Evolutionary conservation across 192 early-diverging fungal species (phyloP).

Genomic region (Backusella luteola): DNA sequence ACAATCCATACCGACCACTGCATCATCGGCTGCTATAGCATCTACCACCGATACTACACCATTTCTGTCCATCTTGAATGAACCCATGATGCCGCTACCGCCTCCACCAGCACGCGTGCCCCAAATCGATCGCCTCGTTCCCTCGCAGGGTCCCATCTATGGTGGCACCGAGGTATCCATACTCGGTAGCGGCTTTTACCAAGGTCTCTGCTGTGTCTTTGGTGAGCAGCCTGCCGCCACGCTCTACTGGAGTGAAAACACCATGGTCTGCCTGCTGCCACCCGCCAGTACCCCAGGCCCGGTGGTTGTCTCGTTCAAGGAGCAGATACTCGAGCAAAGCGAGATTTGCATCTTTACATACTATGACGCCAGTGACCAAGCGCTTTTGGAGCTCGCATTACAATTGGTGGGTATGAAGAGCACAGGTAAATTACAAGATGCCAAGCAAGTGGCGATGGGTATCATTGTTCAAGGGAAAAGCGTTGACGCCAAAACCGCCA

Average conservation of each 20-base stretch:
- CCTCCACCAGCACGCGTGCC: constrained; percentile 20
- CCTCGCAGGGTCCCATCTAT: constrained; percentile 78
- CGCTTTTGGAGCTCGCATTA: constrained; percentile 87
- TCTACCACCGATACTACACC: background rate
- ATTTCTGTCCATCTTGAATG: constrained; percentile 20
- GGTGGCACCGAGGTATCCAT: constrained; percentile 88
- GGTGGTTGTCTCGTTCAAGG: constrained; percentile 62
- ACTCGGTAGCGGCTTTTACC: constrained; percentile 78
- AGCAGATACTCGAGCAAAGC: constrained; percentile 42
- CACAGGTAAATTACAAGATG: constrained; percentile 76
- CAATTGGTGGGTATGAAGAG: constrained; percentile 85
- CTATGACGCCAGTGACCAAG: constrained; percentile 73
- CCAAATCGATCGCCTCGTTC: constrained; percentile 73
- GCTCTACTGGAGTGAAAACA: constrained; percentile 75
- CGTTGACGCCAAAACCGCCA: constrained; percentile 30
- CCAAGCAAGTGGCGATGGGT: constrained; percentile 69
- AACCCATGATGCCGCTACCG: background rate
- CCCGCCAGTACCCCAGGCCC: constrained; percentile 72
- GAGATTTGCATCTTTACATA: constrained; percentile 44
- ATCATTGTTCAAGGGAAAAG: constrained; percentile 48
- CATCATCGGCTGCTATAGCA: constrained; percentile 8
- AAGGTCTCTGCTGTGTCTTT: constrained; percentile 67
- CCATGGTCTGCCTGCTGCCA: constrained; percentile 82
- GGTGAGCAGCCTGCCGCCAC: constrained; percentile 74
- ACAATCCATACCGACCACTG: constrained; percentile 24